Evolutionary conservation across 345 rosid species (phyloP).

Genomic region (Citrus glauca): DNA sequence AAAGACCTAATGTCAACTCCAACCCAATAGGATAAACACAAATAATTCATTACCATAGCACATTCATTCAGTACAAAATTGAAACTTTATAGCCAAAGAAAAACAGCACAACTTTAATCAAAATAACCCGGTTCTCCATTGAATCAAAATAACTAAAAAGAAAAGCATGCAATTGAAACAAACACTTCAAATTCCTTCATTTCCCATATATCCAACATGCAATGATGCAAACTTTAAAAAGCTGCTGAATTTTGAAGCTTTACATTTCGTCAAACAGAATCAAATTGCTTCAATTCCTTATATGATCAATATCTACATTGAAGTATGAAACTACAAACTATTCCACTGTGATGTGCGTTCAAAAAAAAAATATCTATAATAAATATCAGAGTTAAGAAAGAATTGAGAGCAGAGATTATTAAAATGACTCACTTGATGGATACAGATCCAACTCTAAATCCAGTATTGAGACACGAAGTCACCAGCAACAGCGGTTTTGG

Average conservation of each 20-base stretch:
- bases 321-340: neutral
- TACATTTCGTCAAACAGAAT: neutral
- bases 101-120: too few species aligned
- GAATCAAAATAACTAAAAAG: neutral
- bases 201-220: neutral
- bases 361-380: too few species aligned
- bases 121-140: neutral
- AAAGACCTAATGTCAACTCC: neutral
- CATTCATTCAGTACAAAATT: neutral
- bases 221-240: neutral
- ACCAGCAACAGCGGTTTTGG: neutral
- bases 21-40: neutral
- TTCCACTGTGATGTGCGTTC: neutral
- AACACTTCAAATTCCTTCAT: neutral
- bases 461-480: neutral
- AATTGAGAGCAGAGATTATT: neutral
- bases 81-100: neutral
- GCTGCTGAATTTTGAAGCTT: neutral
- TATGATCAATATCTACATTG: neutral
- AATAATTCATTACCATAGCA: neutral
- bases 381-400: too few species aligned
- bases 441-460: conserved; percentile 6
- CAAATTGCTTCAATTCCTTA: neutral
- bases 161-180: neutral
- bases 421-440: conserved; percentile 5